A percentile compares a stretch with the other conserved stretches of the same genome.
phyloP scores from a whole-genome alignment of 176 grass and related monocot species.

The Hyparrhenia diplandra region DNA sequence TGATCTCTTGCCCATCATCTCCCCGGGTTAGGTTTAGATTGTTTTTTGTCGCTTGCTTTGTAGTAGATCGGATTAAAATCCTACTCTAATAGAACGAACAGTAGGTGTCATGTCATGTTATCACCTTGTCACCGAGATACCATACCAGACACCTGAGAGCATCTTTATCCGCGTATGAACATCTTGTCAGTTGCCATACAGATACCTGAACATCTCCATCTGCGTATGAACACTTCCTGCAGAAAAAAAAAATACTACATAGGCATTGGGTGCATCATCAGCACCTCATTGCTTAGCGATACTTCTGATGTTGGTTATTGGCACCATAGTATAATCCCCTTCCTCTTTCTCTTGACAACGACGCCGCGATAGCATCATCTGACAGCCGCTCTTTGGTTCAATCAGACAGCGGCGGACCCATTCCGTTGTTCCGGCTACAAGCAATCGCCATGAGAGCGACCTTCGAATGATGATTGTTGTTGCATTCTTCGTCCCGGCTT shows the following conservation, averaged over 20 bases:
- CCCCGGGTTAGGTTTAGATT: no score
- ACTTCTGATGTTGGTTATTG: not conserved
- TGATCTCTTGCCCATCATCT: no score
- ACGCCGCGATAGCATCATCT: constrained; percentile 2
- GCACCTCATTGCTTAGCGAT: not conserved
- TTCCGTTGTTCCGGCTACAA: constrained; percentile 27
- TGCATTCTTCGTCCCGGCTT: not conserved
- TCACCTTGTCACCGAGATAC: no score
- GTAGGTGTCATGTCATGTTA: no score
- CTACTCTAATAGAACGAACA: no score
- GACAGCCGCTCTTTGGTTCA: not conserved
- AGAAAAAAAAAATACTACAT: not conserved
- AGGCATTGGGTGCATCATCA: not conserved
- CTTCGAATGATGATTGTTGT: not conserved
- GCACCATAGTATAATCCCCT: not conserved
- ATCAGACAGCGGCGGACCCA: constrained; percentile 9
- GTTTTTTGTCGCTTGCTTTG: no score
- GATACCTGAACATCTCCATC: not conserved
- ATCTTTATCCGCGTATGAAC: no score
- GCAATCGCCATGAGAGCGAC: constrained; percentile 24
- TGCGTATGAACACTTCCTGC: not conserved
- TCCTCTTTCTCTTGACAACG: not conserved
- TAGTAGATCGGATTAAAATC: no score
- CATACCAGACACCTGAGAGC: no score
- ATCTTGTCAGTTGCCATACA: not conserved